Base-by-base conservation (phyloP, 257 asterid species). In the Schizonepeta tenuifolia region DNA sequence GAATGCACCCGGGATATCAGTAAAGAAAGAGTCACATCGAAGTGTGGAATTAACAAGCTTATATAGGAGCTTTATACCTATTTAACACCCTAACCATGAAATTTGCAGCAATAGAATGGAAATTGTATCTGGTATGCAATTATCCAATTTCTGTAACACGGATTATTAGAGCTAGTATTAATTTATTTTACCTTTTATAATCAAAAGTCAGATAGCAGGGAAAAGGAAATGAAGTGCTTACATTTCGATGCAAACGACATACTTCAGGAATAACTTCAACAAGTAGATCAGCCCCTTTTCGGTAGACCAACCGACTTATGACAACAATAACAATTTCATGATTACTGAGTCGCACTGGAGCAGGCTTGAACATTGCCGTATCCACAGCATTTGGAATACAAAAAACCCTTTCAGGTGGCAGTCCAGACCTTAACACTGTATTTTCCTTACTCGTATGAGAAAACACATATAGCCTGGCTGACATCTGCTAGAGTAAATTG, bases 301-400 rank as follows among this genome's bases (percentile, higher is more conserved):
- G 75, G 81, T 94, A 94, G 74, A 94, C 99, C 83, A 94, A 79
- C 79, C 98, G 82, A 85, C 99, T 95, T 75, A 95, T 80, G 71
- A 95, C 99, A 64, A 95, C 90, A 11, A 95, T 87, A 79, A 88
- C 89, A 73, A 90, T 86, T 81, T 90, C 97, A 7, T 78, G 75
- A 73, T 73, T 69, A 80, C 86, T 64, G 73, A 95, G 89, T 58
- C 88, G 83, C 71, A 80, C 78, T 6, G 85, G 86, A 74, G 96
- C 96, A 82, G 96, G 98, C 75, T 81, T 95, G 72, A 92, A 95
- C 98, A 92, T 85, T n/a, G 96, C 92, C 5, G 99, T 92, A 80
- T 92, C 98, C 60, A 92, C 99, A 66, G 96, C 98, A 86, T 95
- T 95, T 31, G 97, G 98, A 78, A 95, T 90, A 47, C 92, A 97